A percentile compares a stretch with the other conserved stretches of the same genome.
phyloP scores from a whole-genome alignment of 805 yeast genomes.

The Vanderwaltozyma verrucispora region DNA sequence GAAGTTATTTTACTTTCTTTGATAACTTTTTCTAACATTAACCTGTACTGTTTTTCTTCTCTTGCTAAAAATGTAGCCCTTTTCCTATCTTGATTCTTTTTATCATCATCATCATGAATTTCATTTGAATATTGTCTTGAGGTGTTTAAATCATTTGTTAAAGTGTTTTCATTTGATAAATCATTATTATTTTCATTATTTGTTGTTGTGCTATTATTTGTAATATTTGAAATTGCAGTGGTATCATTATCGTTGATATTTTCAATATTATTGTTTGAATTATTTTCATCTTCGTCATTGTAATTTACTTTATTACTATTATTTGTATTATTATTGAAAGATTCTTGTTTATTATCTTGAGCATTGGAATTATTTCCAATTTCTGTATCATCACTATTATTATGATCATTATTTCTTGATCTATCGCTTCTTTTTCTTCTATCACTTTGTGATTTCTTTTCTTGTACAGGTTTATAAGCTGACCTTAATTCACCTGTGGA shows the following conservation, averaged over 20 bases:
- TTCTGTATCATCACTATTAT: not conserved
- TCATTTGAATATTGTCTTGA: not conserved
- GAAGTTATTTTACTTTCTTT: conserved; percentile 33
- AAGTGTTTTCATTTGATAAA: conserved; percentile 1
- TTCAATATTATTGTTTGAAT: no score
- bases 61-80: conserved; percentile 32
- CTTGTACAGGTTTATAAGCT: conserved; percentile 33
- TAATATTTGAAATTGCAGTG: no score
- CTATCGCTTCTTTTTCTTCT: conserved; percentile 12
- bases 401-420: not conserved
- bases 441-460: conserved; percentile 25
- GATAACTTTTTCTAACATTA: conserved; percentile 32
- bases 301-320: not conserved
- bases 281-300: no score
- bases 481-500: conserved; percentile 17
- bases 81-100: conserved; percentile 25
- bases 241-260: no score
- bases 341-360: no score
- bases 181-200: conserved; percentile 1
- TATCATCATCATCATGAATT: conserved; percentile 8
- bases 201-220: not conserved
- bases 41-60: conserved; percentile 36
- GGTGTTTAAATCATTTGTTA: no score
- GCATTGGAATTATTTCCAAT: no score
- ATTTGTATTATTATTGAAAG: not conserved